phyloP scores from a whole-genome alignment of 2,329 filamentous ascomycete species.

The Talaromyces sp. region DNA sequence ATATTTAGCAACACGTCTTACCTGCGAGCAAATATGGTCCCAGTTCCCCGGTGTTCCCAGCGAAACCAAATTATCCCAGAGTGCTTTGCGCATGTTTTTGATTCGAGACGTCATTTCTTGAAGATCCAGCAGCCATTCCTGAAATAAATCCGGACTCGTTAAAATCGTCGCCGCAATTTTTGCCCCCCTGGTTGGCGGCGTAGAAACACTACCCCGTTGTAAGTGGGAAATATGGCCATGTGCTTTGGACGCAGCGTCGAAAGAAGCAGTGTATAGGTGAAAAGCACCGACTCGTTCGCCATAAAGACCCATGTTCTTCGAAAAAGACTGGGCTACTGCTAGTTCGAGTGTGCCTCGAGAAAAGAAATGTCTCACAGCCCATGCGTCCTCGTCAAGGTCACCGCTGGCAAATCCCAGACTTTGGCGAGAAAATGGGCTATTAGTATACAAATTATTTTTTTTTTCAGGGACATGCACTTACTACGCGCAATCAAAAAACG shows the following conservation, averaged over 20 bases:
- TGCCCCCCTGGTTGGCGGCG: not conserved
- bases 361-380: constrained; percentile 78
- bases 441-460: not conserved
- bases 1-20: not conserved
- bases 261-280: not conserved
- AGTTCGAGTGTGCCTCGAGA: constrained; percentile 47
- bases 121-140: not conserved
- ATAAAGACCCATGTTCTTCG: constrained; percentile 2
- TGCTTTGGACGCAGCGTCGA: not conserved
- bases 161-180: not conserved
- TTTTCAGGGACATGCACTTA: not conserved
- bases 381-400: constrained; percentile 71
- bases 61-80: not conserved
- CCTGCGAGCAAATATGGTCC: not conserved
- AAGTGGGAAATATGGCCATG: not conserved
- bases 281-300: not conserved
- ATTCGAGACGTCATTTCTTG: not conserved
- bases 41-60: not conserved
- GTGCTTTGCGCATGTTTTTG: not conserved
- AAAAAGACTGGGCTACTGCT: not conserved
- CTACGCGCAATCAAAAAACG: constrained; percentile 90
- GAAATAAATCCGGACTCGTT: not conserved
- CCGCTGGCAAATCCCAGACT: constrained; percentile 83
- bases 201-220: not conserved
- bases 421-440: not conserved